These are phyloP conservation scores for Fusarium sp. DNA, from an alignment of 2,329 filamentous ascomycete species.

Conservation along the genomic window DNA sequence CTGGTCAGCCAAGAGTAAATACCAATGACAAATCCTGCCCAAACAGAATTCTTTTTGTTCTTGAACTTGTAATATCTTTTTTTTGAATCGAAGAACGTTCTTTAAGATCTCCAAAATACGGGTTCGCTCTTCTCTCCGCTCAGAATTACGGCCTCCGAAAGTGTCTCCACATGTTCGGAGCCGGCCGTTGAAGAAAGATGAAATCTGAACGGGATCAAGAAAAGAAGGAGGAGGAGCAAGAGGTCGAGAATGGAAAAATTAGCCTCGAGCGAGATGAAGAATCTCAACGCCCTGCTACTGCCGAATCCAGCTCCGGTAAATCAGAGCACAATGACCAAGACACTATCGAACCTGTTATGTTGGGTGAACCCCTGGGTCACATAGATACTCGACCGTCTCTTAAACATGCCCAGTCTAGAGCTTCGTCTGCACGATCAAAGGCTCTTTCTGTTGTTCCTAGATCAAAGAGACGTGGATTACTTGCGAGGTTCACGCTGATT, in stretches of 20 bases:
- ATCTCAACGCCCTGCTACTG: constrained; percentile 23
- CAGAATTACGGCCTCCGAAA: constrained; percentile 26
- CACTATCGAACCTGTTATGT: constrained; percentile 36
- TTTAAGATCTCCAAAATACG: background rate
- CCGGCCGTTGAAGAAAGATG: constrained; percentile 33
- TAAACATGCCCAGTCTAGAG: constrained; percentile 47
- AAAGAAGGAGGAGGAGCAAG: background rate
- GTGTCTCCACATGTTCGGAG: constrained; percentile 38
- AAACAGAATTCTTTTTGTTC: background rate
- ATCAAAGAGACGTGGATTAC: constrained; percentile 73
- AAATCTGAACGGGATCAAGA: constrained; percentile 14
- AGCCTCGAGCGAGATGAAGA: constrained; percentile 27
- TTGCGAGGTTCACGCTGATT: constrained; percentile 76
- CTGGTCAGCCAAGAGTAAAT: background rate
- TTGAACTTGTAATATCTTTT: background rate
- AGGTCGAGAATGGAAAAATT: constrained; percentile 28
- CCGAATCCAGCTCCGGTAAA: constrained; percentile 29
- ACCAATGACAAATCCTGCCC: background rate
- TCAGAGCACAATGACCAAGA: constrained; percentile 30
- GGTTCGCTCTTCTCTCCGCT: constrained; percentile 15
- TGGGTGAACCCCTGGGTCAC: constrained; percentile 42
- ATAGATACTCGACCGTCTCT: constrained; percentile 39
- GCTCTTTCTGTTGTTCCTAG: constrained; percentile 57
- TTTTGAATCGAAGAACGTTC: background rate
- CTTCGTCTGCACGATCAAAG: constrained; percentile 56